Evolutionary conservation across 192 early-diverging fungal genomes (phyloP), one percentile per base, ranked within the genome.

Genomic region (Backusella macrospora): DNA sequence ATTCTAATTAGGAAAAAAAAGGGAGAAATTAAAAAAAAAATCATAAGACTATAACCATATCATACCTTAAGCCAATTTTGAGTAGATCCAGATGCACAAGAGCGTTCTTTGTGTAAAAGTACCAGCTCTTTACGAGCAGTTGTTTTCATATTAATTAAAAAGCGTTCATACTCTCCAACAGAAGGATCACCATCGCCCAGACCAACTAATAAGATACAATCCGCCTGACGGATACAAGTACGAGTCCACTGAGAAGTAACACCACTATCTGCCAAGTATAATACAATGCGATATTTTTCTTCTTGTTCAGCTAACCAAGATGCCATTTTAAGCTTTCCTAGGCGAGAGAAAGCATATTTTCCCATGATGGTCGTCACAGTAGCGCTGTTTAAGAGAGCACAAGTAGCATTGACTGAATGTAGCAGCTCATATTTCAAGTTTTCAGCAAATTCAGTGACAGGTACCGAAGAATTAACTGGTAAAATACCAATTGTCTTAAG

Each of bases 81-180:
- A 13, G 98, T 98, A 29, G 87, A 87, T 15, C 98, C 98, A 3
- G 91, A 89, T 5, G 84, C 73, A 75, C 94, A 94, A 70, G 80
- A 78, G 68, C 95, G 85, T 71, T 91, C 86, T 39, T 86, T 84
- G 80, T 99, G 96, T 43, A 99, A 82, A 14, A 99, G 80, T 16
- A 99, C 94, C 21, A 99, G 83, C 81, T 99, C 98, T 77, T 98
- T 99, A 65, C 97, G 90, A 49, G 97, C 98, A 0, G 98, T 99
- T 6, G 96, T 96, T 83, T 98, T 98, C 85, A 98, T 91, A 55
- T 94, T 90, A 70, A 98, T 84, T 68, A 99, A 84, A 59, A 97
- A 81, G 21, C 93, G 89, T 81, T 99, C 98, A 76, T 90, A 95
- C 71, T 98, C 96, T 49, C 97, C 96, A 15, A 99, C 91, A 0